phyloP scores from a whole-genome alignment of 140 eudicot species.

The Erigeron philadelphicus region DNA sequence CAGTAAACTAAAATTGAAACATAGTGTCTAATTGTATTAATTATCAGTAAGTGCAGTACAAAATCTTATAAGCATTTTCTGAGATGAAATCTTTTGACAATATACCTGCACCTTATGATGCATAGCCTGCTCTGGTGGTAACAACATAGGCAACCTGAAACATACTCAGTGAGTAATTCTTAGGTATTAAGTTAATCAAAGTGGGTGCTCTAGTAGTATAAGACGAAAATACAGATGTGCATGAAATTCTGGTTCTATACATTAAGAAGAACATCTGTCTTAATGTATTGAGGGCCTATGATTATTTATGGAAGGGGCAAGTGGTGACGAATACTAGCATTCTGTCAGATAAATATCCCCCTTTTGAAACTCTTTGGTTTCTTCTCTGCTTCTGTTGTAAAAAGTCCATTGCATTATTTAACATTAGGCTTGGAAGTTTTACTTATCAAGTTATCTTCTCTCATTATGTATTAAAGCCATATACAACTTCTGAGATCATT shows the following conservation, averaged over 20 bases:
- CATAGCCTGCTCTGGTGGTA: background rate
- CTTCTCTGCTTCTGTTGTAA: background rate
- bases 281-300: background rate
- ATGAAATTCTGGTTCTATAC: background rate
- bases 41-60: background rate
- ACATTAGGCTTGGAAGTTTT: background rate
- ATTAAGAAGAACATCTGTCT: background rate
- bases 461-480: background rate
- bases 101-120: background rate
- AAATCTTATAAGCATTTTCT: background rate
- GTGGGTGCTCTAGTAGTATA: background rate
- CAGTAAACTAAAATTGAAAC: background rate
- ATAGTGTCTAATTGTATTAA: background rate
- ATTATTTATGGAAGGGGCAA: background rate
- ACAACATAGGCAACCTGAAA: too few species aligned
- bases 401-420: background rate
- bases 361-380: background rate
- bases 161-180: too few species aligned
- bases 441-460: background rate
- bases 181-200: too few species aligned
- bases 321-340: background rate
- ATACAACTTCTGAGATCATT: background rate
- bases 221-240: background rate
- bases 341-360: background rate
- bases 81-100: background rate